phyloP scores from a whole-genome alignment of 257 asterid species.

The Striga asiatica region DNA sequence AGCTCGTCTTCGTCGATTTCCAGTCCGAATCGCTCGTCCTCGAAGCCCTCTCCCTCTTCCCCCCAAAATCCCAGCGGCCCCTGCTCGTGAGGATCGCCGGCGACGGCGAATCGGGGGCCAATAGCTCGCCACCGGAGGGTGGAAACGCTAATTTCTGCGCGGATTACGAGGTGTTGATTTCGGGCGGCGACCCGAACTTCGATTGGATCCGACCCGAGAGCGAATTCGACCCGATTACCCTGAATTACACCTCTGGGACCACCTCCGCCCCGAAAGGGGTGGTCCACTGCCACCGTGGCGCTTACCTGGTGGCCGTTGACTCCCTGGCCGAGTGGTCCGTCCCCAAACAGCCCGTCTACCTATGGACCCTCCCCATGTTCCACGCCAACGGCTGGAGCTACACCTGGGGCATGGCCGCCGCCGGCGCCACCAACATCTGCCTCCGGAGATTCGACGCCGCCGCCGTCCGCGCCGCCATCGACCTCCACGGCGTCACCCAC shows the following conservation, averaged over 20 bases:
- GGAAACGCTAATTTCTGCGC: not conserved
- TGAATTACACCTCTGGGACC: constrained; percentile 83
- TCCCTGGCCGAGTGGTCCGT: constrained; percentile 55
- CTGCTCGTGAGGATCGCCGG: constrained; percentile 31
- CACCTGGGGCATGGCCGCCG: constrained; percentile 83
- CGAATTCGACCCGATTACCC: constrained; percentile 44
- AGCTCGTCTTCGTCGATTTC: not conserved
- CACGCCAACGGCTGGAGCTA: constrained; percentile 85
- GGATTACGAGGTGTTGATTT: constrained; percentile 30
- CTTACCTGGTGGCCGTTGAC: constrained; percentile 39
- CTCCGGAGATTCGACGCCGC: constrained; percentile 53
- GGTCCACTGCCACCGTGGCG: constrained; percentile 63
- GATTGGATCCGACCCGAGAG: constrained; percentile 47
- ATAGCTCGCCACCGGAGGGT: not conserved
- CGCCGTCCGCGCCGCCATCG: constrained; percentile 30
- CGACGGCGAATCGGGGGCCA: not conserved
- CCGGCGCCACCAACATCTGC: constrained; percentile 55
- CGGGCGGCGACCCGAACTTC: constrained; percentile 38
- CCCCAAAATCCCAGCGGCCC: constrained; percentile 25
- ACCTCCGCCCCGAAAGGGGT: constrained; percentile 80
- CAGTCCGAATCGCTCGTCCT: not conserved
- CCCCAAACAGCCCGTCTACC: constrained; percentile 48
- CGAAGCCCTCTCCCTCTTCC: constrained; percentile 48
- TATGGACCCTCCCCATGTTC: constrained; percentile 93
- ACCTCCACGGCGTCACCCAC: constrained; percentile 46